Percentiles rank a stretch among this genome's conserved stretches.
Conservation (phyloP, 1,284 basidiomycete genomes). For the Farysia itapuensis region DNA sequence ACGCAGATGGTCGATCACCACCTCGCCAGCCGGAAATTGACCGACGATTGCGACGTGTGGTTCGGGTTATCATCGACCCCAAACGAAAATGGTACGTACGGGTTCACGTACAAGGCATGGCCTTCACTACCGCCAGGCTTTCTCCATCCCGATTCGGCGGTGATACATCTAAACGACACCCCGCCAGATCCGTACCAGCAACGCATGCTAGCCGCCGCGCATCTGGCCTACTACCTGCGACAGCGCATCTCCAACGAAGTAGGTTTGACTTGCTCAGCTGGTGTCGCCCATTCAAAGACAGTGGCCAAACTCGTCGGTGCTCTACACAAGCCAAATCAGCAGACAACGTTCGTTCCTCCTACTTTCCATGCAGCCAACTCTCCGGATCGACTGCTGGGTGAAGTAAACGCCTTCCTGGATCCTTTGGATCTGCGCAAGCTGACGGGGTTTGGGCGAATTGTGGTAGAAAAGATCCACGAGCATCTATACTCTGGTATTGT, state of each 20-base stretch:
- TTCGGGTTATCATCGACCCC: slow-evolving; percentile 15
- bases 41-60: slow-evolving; percentile 1
- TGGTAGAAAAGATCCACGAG: slow-evolving; percentile 33
- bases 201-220: slow-evolving; percentile 44
- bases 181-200: slow-evolving; percentile 27
- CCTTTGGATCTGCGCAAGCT: slow-evolving; percentile 45
- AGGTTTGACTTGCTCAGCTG: slow-evolving; percentile 59
- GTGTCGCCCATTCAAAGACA: slow-evolving; percentile 57
- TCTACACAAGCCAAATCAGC: slow-evolving; percentile 59
- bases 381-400: slow-evolving; percentile 7
- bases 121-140: slow-evolving; percentile 15
- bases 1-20: slow-evolving; percentile 58
- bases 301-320: slow-evolving; percentile 59
- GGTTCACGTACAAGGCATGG: slow-evolving; percentile 46
- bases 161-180: slow-evolving; percentile 3
- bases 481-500: slow-evolving; percentile 4
- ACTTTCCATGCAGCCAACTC: neutral
- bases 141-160: slow-evolving; percentile 7
- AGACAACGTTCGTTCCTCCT: slow-evolving; percentile 42
- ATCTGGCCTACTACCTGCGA: slow-evolving; percentile 57
- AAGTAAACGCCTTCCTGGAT: slow-evolving; percentile 51
- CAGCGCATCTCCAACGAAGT: slow-evolving; percentile 50
- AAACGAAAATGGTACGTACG: slow-evolving; percentile 1
- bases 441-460: slow-evolving; percentile 42
- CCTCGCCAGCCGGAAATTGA: slow-evolving; percentile 3